phyloP scores from a whole-genome alignment of 1,284 basidiomycete species.

The Exobasidium cylindrosporum region DNA sequence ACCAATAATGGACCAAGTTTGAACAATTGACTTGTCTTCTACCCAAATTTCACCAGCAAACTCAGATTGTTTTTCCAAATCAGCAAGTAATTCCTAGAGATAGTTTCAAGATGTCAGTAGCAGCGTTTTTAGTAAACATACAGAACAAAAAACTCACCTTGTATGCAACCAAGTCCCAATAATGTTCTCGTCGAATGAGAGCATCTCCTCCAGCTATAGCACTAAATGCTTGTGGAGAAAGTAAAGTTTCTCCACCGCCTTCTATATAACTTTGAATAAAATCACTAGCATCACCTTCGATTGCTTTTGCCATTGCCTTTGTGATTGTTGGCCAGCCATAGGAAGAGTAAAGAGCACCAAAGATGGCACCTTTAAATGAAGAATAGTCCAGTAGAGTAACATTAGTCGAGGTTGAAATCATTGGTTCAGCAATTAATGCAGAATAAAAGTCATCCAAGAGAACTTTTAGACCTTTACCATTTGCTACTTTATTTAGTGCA shows the following conservation, averaged over 20 bases:
- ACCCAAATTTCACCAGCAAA: slow-evolving; percentile 32
- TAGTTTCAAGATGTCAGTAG: neutral
- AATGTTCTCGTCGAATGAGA: slow-evolving; percentile 4
- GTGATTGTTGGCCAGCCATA: slow-evolving; percentile 27
- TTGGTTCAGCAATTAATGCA: slow-evolving; percentile 21
- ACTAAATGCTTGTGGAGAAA: slow-evolving; percentile 19
- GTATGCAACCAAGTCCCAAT: slow-evolving; percentile 6
- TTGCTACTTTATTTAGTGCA: slow-evolving; percentile 10
- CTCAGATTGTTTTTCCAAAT: slow-evolving; percentile 24
- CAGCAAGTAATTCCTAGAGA: slow-evolving; percentile 16
- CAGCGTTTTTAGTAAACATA: neutral
- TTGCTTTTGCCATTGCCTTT: slow-evolving; percentile 20
- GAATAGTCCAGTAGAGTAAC: slow-evolving; percentile 24
- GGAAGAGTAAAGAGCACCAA: slow-evolving; percentile 27
- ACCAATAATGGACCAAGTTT: slow-evolving; percentile 22
- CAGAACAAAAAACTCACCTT: neutral
- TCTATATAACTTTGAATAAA: slow-evolving; percentile 10
- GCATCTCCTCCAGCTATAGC: neutral
- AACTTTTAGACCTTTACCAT: slow-evolving; percentile 26
- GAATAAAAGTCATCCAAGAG: slow-evolving; percentile 25
- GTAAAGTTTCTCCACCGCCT: slow-evolving; percentile 27
- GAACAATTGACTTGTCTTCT: slow-evolving; percentile 20
- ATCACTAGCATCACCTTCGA: slow-evolving; percentile 3
- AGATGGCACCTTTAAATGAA: slow-evolving; percentile 25
- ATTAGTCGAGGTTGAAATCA: slow-evolving; percentile 21